phyloP scores from a whole-genome alignment of 2,329 filamentous ascomycete genomes.

The Colletotrichum sp. region DNA sequence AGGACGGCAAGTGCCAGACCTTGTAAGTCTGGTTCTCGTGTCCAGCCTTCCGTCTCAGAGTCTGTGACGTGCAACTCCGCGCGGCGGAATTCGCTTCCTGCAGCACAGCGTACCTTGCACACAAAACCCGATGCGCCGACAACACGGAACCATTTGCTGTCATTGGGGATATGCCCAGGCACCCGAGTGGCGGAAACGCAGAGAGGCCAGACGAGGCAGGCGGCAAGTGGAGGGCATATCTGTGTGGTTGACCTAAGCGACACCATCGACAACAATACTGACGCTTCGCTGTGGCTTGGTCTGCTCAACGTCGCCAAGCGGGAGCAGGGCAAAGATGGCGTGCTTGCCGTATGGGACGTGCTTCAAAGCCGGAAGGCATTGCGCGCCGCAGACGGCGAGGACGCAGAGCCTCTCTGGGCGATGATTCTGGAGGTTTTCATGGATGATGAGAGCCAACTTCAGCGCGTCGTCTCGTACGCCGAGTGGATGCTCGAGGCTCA shows the following conservation, averaged over 20 bases:
- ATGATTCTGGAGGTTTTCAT: constrained; percentile 32
- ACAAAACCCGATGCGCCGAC: not conserved
- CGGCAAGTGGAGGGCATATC: not conserved
- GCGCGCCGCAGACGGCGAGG: constrained; percentile 24
- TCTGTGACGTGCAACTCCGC: not conserved
- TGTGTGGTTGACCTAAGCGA: not conserved
- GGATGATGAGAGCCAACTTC: constrained; percentile 28
- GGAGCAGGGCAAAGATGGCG: constrained; percentile 25
- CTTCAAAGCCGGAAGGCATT: constrained; percentile 27
- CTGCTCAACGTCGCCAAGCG: constrained; percentile 24
- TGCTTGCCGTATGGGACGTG: constrained; percentile 29
- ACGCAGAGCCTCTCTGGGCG: constrained; percentile 32
- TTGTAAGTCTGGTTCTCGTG: not conserved
- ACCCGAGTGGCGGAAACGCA: not conserved
- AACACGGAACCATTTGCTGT: not conserved
- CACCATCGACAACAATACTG: constrained; percentile 10
- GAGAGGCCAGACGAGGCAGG: not conserved
- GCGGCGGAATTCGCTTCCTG: not conserved
- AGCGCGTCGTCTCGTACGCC: constrained; percentile 41
- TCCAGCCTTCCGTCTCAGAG: not conserved
- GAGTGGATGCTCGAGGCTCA: constrained; percentile 46
- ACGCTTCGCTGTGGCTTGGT: constrained; percentile 24
- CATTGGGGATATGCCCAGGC: not conserved
- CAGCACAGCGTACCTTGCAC: no score
- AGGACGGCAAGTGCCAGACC: not conserved